Evolutionary conservation across 805 yeast species (phyloP), one percentile per base, ranked within the genome.

Genomic region (Debaryomyces hansenii): DNA sequence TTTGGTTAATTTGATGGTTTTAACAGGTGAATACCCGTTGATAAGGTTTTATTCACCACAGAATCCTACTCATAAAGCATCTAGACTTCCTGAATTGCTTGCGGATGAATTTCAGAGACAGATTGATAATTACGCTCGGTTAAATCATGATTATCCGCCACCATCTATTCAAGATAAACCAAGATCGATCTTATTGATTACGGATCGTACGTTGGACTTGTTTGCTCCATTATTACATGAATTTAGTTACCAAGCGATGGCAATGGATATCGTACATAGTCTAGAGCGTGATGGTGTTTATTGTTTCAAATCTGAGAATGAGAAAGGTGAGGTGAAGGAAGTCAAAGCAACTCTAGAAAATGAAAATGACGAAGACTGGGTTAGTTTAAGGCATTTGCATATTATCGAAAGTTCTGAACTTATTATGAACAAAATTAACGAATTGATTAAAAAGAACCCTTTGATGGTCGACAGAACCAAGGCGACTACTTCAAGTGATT

Each of bases 221-320:
- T 80, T 80, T 56, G 87, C 94, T 5, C 96, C 97, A 0, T 62
- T 94, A 40, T 66, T 91, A 45, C 98, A 94, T 64, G 96, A 90
- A 62, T 89, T 91, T 65, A 80, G 85, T 20, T 94, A 91, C 65
- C 96, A 92, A 66, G 91, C 97, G 4, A 84, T 91, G 87, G 86
- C 91, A 15, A 85, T 85, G 69, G 99, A 92, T 63, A 66, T 85
- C 21, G 75, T 77, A 1, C 69, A 68, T 27, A 59, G 67, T 37
- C 64, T 73, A 51, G 78, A 55, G 69, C 66, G 63, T 64, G 70
- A 44, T 70, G 70, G 72, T 24, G 53, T 53, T 12, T 85, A 80
- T 60, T 69, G 60, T 28, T 87, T 84, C 58, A 60, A 69, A 38
- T 75, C 80, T 6, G 86, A 79, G 56, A 81, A 72, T 59, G 89